phyloP scores from a whole-genome alignment of 2,329 filamentous ascomycete species.

The Colletotrichum magnum region DNA sequence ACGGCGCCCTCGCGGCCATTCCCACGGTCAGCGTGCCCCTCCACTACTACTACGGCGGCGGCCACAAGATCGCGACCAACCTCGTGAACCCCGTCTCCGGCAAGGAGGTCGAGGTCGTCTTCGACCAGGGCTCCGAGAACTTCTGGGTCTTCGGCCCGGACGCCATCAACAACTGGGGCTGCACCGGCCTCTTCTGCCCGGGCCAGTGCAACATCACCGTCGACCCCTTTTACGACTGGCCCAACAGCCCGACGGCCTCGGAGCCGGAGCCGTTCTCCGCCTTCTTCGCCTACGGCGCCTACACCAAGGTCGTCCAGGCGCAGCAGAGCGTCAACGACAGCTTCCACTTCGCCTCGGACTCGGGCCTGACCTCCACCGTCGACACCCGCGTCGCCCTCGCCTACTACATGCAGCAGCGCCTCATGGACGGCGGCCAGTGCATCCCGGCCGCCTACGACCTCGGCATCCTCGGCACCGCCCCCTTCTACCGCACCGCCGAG shows the following conservation, averaged over 20 bases:
- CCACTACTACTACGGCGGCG: constrained; percentile 38
- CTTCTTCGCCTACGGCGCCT: constrained; percentile 27
- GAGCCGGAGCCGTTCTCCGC: constrained; percentile 24
- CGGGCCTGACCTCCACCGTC: constrained; percentile 8
- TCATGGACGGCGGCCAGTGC: constrained; percentile 21
- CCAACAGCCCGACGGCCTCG: constrained; percentile 25
- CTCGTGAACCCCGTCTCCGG: constrained; percentile 22
- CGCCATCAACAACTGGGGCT: constrained; percentile 34
- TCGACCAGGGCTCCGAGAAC: constrained; percentile 37
- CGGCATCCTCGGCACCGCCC: constrained; percentile 25
- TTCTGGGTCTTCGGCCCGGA: constrained; percentile 36
- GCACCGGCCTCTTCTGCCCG: constrained; percentile 32
- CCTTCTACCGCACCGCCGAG: constrained; percentile 31
- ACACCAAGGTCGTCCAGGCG: constrained; percentile 31
- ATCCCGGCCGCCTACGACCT: constrained; percentile 24
- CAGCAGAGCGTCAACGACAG: constrained; percentile 29
- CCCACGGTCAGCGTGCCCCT: constrained; percentile 27
- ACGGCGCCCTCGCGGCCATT: constrained; percentile 23
- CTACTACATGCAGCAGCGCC: constrained; percentile 32
- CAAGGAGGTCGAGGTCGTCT: constrained; percentile 33
- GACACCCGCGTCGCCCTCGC: constrained; percentile 20
- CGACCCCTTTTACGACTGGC: constrained; percentile 33
- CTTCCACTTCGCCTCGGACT: constrained; percentile 23
- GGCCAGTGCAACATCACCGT: constrained; percentile 34
- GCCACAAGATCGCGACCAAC: constrained; percentile 35